A percentile compares a stretch with the other conserved stretches of the same genome.
Evolutionary conservation across 176 grass and related monocot genomes (phyloP).

Genomic region (Cymbopogon citratus): DNA sequence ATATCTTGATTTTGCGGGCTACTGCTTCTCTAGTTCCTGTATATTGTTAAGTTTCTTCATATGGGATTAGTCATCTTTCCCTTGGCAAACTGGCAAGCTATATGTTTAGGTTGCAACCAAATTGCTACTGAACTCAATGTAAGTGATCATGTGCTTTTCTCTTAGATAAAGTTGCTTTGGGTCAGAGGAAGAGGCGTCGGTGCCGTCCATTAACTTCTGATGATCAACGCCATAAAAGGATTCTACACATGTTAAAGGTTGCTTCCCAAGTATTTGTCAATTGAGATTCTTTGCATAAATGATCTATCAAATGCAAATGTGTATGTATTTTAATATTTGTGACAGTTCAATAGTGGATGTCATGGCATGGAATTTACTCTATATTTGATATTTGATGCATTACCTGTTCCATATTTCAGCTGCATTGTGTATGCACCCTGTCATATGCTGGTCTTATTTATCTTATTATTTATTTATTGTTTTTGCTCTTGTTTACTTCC

Average conservation of each 20-base stretch:
- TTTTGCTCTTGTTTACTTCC: not conserved
- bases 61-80: not conserved
- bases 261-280: conserved; percentile 11
- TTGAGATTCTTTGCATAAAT: conserved; percentile 20
- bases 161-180: conserved; percentile 31
- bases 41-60: not conserved
- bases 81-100: conserved; percentile 8
- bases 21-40: not conserved
- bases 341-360: not conserved
- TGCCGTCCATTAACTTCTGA: conserved; percentile 42
- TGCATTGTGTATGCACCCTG: not conserved
- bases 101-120: conserved; percentile 23
- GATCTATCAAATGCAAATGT: not conserved
- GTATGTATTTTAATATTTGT: not conserved
- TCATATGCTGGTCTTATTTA: not conserved
- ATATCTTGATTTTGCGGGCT: not conserved
- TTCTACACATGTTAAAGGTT: conserved; percentile 83
- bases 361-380: conserved; percentile 5
- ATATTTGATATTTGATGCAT: conserved; percentile 17
- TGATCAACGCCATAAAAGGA: conserved; percentile 64
- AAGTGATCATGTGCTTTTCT: conserved; percentile 12
- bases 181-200: conserved; percentile 38
- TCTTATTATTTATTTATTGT: not conserved
- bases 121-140: conserved; percentile 12
- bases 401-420: conserved; percentile 14